These are phyloP conservation scores for Akebia trifoliata DNA, from an alignment of 164 flowering plant genomes.

Conservation along the genomic window DNA sequence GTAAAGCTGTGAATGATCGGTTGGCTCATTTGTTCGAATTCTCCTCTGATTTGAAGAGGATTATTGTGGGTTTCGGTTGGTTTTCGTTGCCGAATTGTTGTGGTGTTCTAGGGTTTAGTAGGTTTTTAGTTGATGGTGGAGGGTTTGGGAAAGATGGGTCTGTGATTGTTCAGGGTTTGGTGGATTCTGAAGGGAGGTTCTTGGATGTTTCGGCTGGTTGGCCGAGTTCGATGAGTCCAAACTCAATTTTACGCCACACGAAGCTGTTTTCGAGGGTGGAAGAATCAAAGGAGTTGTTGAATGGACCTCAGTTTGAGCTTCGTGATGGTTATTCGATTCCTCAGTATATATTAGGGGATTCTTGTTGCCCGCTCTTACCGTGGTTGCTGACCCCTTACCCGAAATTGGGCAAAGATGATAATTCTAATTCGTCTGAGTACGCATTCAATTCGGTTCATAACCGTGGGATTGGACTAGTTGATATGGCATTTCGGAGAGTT, in stretches of 20 bases:
- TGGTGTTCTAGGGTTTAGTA: conserved; percentile 55
- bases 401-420: conserved; percentile 13
- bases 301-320: conserved; percentile 37
- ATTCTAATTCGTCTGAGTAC: conserved; percentile 23
- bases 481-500: conserved; percentile 48
- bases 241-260: conserved; percentile 36
- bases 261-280: conserved; percentile 47
- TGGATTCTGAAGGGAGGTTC: conserved; percentile 77
- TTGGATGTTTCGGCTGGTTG: conserved; percentile 86
- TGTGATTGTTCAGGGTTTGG: conserved; percentile 65
- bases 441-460: conserved; percentile 54
- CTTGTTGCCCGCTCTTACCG: conserved; percentile 60
- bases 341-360: conserved; percentile 65
- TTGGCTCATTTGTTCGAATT: conserved; percentile 46
- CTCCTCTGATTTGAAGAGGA: conserved; percentile 25
- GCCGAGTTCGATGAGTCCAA: conserved; percentile 49
- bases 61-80: conserved; percentile 47
- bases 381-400: conserved; percentile 72
- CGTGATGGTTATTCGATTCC: conserved; percentile 37
- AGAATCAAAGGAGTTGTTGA: conserved; percentile 45
- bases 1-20: conserved; percentile 47
- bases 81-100: conserved; percentile 66
- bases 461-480: conserved; percentile 41
- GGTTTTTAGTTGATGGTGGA: conserved; percentile 35
- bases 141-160: conserved; percentile 35